Percentiles rank a stretch among this genome's conserved stretches.
These are phyloP conservation scores for Calocera cornea DNA, from an alignment of 768 basidiomycete species.

Conservation along the genomic window DNA sequence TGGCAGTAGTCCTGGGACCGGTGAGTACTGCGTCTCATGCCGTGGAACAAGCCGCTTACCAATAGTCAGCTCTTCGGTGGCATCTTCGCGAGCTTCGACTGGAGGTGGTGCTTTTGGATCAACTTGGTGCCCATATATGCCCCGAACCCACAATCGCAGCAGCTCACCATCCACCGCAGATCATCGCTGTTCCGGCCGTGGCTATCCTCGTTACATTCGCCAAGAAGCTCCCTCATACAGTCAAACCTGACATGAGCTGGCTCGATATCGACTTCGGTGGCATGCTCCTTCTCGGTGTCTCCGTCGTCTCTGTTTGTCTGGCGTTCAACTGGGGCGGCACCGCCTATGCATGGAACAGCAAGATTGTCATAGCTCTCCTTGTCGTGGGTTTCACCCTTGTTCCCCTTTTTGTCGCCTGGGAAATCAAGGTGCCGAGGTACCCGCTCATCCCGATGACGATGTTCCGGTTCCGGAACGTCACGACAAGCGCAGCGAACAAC, in stretches of 20 bases:
- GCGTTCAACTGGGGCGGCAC: neutral
- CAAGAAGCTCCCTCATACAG: neutral
- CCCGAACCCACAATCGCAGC: neutral
- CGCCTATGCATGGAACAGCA: neutral
- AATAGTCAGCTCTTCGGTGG: neutral
- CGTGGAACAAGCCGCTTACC: too few relatives aligned
- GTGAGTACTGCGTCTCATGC: slow-evolving; percentile 26
- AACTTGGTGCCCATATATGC: slow-evolving; percentile 26
- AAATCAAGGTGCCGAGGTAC: neutral
- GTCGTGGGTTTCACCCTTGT: neutral
- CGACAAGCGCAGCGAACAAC: neutral
- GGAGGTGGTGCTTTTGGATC: slow-evolving; percentile 58
- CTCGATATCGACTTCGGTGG: neutral
- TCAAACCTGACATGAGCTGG: neutral
- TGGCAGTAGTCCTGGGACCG: neutral
- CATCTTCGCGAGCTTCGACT: neutral
- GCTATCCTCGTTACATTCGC: neutral
- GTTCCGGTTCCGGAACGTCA: neutral
- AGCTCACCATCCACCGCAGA: neutral
- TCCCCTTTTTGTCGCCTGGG: neutral
- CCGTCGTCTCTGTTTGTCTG: neutral
- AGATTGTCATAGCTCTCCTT: neutral
- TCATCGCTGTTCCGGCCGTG: neutral
- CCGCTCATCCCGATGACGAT: neutral
- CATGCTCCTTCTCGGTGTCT: neutral